Base-by-base conservation (phyloP, 192 early-diverging fungal genomes). In the Spinellus fusiger region DNA sequence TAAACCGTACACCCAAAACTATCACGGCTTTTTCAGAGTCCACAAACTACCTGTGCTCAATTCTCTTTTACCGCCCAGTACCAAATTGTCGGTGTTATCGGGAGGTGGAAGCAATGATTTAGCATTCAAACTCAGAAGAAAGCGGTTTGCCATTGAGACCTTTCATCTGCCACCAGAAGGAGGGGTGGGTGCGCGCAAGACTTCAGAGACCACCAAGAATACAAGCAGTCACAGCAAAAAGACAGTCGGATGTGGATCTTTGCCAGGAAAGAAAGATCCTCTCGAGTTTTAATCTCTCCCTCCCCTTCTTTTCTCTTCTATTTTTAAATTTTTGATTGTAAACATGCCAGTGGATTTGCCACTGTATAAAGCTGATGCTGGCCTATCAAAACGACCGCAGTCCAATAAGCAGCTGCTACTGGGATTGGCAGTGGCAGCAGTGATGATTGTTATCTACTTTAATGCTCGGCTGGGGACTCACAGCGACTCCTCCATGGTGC, bases 111-210 rank as follows among this genome's bases (percentile, higher is more conserved):
- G 73, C 44, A 89, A 89, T 51, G 85, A 89, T 62, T 66, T 97
- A 31, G 94, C 86, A 23, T 98, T 98, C 77, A 91, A 89, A 54
- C 81, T 90, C 25, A 65, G 93, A 32, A 73, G 96, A 56, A 97
- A 96, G 69, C 78, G 90, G 61, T 98, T 98, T 75, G 77, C 82
- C 7, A 89, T 98, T 26, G 94, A 96, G 61, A 88, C 92, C 0
- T 94, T 95, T 66, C 86, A 91, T 66, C 74, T 98, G 50, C 96
- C 96, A n/a, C 93, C 94, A 6, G 96, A 98, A 63, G 88, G 86
- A 38, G 93, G 92, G 31, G 89, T 90, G 0, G 79, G 76, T 16
- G 82, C 89, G 50, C 70, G 88, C 40, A 71, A 86, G 18, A 77
- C 76, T 1, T 60, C 62, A 27, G 62, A 68, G 34, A 29, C 53